Percentiles rank a stretch among this genome's conserved stretches.
Conservation (phyloP, 2,329 filamentous ascomycete species). For the Coniochaeta hoffmannii region DNA sequence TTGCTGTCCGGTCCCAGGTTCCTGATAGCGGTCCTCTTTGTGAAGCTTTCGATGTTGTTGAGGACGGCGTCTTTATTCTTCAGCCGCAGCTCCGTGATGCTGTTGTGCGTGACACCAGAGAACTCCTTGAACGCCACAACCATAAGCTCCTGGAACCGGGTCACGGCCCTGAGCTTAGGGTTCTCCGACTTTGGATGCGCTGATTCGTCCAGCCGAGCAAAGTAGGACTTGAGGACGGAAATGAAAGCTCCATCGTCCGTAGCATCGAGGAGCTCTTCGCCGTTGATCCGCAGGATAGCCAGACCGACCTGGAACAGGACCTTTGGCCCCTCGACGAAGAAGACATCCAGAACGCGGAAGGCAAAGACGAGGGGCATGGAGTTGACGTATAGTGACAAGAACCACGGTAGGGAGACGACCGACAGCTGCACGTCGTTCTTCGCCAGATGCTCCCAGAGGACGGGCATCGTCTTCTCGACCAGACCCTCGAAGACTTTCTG, state of each 20-base stretch:
- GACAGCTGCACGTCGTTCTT: slow-evolving; percentile 96
- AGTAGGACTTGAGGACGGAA: slow-evolving; percentile 91
- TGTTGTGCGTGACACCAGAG: slow-evolving; percentile 87
- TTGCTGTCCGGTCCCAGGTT: slow-evolving; percentile 97
- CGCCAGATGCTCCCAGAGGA: slow-evolving; percentile 96
- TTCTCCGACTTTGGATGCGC: slow-evolving; percentile 95
- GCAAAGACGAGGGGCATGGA: slow-evolving; percentile 98
- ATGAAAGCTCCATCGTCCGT: slow-evolving; percentile 95
- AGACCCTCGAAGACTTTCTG: slow-evolving; percentile 96
- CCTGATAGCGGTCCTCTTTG: slow-evolving; percentile 90
- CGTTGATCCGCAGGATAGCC: slow-evolving; percentile 95
- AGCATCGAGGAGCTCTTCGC: slow-evolving; percentile 89
- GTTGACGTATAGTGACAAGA: slow-evolving; percentile 96
- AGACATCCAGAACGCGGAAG: slow-evolving; percentile 92
- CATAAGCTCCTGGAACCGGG: slow-evolving; percentile 96
- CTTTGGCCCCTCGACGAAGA: slow-evolving; percentile 96
- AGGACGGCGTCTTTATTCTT: slow-evolving; percentile 94
- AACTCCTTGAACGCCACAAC: slow-evolving; percentile 99
- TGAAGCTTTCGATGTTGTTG: slow-evolving; percentile 94
- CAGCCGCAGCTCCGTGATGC: slow-evolving; percentile 77
- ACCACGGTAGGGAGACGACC: slow-evolving; percentile 96
- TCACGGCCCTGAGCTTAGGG: slow-evolving; percentile 86
- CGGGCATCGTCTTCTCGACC: slow-evolving; percentile 98
- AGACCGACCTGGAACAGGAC: slow-evolving; percentile 95
- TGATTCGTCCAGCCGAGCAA: slow-evolving; percentile 86